Evolutionary conservation across 352 stramenopile species (phyloP), one percentile per base, ranked within the genome.

Genomic region (Pythium rhizo-oryzae): DNA sequence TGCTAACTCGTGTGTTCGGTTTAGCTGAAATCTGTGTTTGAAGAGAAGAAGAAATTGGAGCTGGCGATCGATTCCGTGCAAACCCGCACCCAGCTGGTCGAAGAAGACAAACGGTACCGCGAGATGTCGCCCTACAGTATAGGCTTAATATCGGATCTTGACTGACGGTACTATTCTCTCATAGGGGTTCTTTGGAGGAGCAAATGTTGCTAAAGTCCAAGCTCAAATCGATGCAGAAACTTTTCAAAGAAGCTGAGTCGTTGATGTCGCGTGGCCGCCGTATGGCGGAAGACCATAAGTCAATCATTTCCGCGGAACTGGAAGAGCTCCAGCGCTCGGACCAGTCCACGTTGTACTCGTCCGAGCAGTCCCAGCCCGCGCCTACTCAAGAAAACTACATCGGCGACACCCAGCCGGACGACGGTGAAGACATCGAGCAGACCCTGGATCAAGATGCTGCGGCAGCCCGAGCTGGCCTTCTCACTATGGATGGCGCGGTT

Each of bases 291-390:
- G 65, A 66, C 25, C 35, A 74, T 15, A 24, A 50, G n/a, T 54
- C 72, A 12, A 53, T 78, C 18, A 65, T 74, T n/a, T 51, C 56
- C 16, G 18, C 57, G 21, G 55, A 69, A 30, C 67, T 74, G 24
- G 67, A 66, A 49, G 67, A 55, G 16, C 58, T 60, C 15, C 52
- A 59, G 33, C 13, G 60, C 4, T 65, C 49, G 5, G 62, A 74
- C 23, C 66, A 59, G 13, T 71, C 64, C 19, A 37, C 41, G 4
- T 21, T 78, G 16, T 44, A 60, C 3, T 70, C 69, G 5, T 77
- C 67, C 0, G 74, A 80, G 50, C 62, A 73, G 1, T 78, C 74
- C 0, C 59, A 78, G n/a, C 70, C 70, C 18, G 43, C 70, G 12
- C 73, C 70, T 18, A 49, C 41, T 11, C 62, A 64, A 24, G 63